Conservation (phyloP, 768 basidiomycete genomes). For the Lactifluus pinguis region DNA sequence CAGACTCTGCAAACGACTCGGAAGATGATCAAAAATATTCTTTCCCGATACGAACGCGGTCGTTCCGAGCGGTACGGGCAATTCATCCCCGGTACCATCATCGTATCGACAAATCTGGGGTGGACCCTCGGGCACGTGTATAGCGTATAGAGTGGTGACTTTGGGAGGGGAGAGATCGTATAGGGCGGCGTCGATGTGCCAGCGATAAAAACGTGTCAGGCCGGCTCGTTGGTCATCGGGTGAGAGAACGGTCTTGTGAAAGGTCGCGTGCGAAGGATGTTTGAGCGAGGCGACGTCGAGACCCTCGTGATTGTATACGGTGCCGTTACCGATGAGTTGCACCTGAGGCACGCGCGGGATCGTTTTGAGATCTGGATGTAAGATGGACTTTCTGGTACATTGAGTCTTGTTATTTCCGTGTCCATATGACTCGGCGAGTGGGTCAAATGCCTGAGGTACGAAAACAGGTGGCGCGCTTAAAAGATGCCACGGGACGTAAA, state of each 20-base stretch:
- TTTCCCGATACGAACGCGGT: constrained; percentile 75
- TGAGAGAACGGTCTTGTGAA: constrained; percentile 69
- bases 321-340: constrained; percentile 84
- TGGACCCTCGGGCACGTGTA: constrained; percentile 57
- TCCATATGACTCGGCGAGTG: constrained; percentile 54
- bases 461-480: not conserved
- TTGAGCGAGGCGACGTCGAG: constrained; percentile 63
- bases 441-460: constrained; percentile 62
- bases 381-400: constrained; percentile 63
- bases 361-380: constrained; percentile 82
- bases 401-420: constrained; percentile 87
- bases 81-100: constrained; percentile 76
- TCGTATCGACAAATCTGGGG: constrained; percentile 64
- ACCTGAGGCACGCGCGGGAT: constrained; percentile 82
- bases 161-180: constrained; percentile 69
- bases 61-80: constrained; percentile 72
- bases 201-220: constrained; percentile 73
- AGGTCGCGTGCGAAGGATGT: constrained; percentile 75
- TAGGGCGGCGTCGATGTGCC: constrained; percentile 86
- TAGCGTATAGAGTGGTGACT: constrained; percentile 75
- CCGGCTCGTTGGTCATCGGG: constrained; percentile 64
- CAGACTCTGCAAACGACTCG: constrained; percentile 59
- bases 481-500: not conserved
- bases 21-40: constrained; percentile 74
- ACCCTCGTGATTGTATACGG: constrained; percentile 68